These are phyloP conservation scores for Neofusicoccum sp. DNA, from an alignment of 2,329 filamentous ascomycete species.

Conservation along the genomic window DNA sequence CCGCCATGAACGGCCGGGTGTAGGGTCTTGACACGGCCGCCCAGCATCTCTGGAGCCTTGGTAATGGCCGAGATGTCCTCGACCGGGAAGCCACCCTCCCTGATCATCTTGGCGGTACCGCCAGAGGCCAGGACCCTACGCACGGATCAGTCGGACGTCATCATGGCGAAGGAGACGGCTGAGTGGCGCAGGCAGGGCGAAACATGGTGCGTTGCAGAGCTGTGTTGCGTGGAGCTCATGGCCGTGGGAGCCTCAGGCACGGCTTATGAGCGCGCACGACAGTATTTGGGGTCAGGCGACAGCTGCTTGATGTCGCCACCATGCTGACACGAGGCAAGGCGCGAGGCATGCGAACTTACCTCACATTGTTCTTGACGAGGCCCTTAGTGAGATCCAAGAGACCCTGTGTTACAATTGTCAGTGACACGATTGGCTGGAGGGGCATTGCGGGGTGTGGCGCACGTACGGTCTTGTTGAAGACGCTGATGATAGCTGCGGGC, in stretches of 20 bases:
- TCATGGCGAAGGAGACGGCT: neutral
- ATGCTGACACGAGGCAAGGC: neutral
- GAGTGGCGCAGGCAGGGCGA: neutral
- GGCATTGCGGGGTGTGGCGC: conserved; percentile 34
- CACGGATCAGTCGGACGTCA: neutral
- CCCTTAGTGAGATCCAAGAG: conserved; percentile 90
- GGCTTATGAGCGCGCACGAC: neutral
- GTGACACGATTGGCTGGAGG: neutral
- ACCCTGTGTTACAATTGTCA: conserved; percentile 35
- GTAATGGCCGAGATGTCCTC: conserved; percentile 99
- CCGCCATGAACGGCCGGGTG: conserved; percentile 83
- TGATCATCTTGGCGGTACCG: conserved; percentile 92
- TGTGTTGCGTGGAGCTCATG: too few relatives aligned
- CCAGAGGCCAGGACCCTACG: conserved; percentile 78
- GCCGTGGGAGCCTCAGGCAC: neutral
- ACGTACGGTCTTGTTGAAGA: conserved; percentile 81
- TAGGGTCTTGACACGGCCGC: conserved; percentile 88
- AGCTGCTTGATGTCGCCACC: neutral
- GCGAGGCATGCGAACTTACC: conserved; percentile 32
- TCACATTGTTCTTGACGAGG: conserved; percentile 82
- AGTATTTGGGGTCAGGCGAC: neutral
- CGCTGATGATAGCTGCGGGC: conserved; percentile 74
- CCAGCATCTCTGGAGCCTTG: conserved; percentile 90
- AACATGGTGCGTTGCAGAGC: neutral
- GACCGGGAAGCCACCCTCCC: conserved; percentile 91